phyloP scores from a whole-genome alignment of 495 filamentous ascomycete genomes.

The Lentithecium fluviatile region DNA sequence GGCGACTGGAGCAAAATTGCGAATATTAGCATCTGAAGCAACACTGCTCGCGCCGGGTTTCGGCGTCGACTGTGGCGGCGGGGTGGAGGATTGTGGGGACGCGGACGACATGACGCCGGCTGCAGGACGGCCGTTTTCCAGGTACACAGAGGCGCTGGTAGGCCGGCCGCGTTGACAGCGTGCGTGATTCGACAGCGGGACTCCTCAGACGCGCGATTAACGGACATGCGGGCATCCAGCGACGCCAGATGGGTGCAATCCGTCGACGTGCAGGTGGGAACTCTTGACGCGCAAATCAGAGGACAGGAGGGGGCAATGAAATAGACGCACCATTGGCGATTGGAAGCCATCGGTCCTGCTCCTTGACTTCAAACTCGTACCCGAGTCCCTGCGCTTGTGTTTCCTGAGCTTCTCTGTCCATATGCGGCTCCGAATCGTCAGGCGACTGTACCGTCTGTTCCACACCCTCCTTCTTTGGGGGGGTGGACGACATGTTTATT shows the following conservation, averaged over 20 bases:
- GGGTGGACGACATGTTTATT: constrained; percentile 92
- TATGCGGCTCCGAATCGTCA: constrained; percentile 73
- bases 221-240: constrained; percentile 48
- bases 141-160: constrained; percentile 26
- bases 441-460: constrained; percentile 91
- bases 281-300: constrained; percentile 59
- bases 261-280: constrained; percentile 47
- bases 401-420: constrained; percentile 69
- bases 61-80: constrained; percentile 33
- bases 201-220: constrained; percentile 45
- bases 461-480: constrained; percentile 78
- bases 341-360: constrained; percentile 98
- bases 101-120: constrained; percentile 39
- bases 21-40: constrained; percentile 79
- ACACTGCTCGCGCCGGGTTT: constrained; percentile 27
- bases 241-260: constrained; percentile 49
- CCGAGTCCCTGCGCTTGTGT: constrained; percentile 59
- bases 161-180: constrained; percentile 16
- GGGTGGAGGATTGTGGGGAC: constrained; percentile 49
- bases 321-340: constrained; percentile 97
- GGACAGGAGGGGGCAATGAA: constrained; percentile 26
- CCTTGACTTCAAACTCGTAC: constrained; percentile 99
- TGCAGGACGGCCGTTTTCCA: constrained; percentile 37
- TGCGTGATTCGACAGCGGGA: constrained; percentile 43
- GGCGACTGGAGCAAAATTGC: constrained; percentile 88